Evolutionary conservation across 345 rosid genomes (phyloP), one percentile per base, ranked within the genome.

Genomic region (Mangifera indica): DNA sequence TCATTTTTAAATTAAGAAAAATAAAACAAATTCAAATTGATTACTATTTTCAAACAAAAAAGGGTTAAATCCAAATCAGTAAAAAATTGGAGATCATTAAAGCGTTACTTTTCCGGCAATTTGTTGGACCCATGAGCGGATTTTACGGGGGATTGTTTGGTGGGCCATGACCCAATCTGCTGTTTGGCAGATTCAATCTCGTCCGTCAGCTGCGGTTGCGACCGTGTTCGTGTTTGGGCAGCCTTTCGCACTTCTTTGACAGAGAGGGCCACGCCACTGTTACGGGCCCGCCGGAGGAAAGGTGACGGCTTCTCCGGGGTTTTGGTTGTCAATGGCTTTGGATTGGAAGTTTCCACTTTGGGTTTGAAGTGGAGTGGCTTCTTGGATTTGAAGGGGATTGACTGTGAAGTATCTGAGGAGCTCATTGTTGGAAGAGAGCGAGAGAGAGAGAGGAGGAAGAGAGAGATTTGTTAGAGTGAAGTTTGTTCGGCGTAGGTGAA

Each of bases 191-290:
- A 79, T 52, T 79, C 73, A 26, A 51, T 74, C 76, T 80, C 80
- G 7, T 26, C 77, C 7, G 54, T 74, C 14, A 52, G 56, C 49
- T 70, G 75, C 13, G 70, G 65, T 20, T 77, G 76, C 0, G 84
- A 79, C n/a, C 73, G 79, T 77, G 76, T 77, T 71, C 74, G 79
- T 77, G 76, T 77, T 71, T 81, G 85, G 56, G 93, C 91, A 0
- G 71, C 88, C 13, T 78, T 77, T 46, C 93, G 87, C n/a, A 90
- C 76, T 67, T 90, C 91, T 67, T 79, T 73, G 29, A 85, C 73
- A 1, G 96, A 90, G 55, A 90, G 77, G 4, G 93, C 93, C 0
- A 80, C 82, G 15, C 88, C 82, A 29, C 88, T 79, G 83, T 81
- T 85, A 60, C 84, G 79, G 42, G 80, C 64, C n/a, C 91, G 86